Base-by-base conservation (phyloP, 768 basidiomycete genomes). In the Auriscalpium vulgare region DNA sequence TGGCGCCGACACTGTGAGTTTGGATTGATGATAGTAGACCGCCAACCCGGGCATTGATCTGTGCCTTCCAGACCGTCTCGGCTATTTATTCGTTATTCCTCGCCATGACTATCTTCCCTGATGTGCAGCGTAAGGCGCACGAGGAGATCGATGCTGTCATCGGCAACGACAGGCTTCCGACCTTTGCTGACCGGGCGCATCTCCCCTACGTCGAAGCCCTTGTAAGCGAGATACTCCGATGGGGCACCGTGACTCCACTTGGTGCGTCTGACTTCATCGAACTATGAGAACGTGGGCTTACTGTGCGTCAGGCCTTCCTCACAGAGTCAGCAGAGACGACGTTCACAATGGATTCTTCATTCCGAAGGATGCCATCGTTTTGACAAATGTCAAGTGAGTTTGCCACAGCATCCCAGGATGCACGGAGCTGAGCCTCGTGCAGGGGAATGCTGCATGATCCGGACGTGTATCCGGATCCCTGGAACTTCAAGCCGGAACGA, bases 381-480 rank as follows among this genome's bases (percentile, higher is more conserved):
- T 59, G 16, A 48, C 52, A 1, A 62, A 63, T 49, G 34, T 57
- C 37, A 53, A 51, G 56, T 56, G 23, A 16, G 50, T 34, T 35
- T 50, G 40, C 50, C 23, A 17, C 45, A 7, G 54, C 57, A 8
- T 14, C 17, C 8, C 34, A 19, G 13, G 23, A 21, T 46, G 38
- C 21, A 40, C 23, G 4, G n/a, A 4, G 6, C n/a, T 52, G 51
- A 17, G 19, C 23, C n/a, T 16, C 23, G 7, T 10, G 47, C 44
- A 69, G 68, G 68, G 58, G 61, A 35, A 57, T 70, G n/a, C 59
- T 70, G 14, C 72, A 68, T 47, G 70, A 75, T 50, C 68, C 67
- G 9, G 57, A 60, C 23, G 54, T 56, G 8, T 75, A 74, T 60
- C 51, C 56, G 2, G 60, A 73, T 34, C 74, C 74, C 17, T 55